phyloP scores from a whole-genome alignment of 192 early-diverging fungal species.

The Coemansia sp. region DNA sequence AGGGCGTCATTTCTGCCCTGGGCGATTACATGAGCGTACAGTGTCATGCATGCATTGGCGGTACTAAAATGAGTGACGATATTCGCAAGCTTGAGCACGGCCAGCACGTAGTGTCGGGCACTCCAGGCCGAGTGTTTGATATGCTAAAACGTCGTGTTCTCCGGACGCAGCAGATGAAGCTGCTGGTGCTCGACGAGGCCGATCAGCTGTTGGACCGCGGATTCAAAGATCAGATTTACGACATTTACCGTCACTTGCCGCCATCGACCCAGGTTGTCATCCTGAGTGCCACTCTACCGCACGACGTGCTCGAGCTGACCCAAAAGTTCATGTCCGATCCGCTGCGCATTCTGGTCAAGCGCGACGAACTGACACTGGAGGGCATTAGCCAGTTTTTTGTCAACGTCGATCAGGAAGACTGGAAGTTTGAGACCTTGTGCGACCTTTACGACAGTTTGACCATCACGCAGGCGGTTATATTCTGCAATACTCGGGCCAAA shows the following conservation, averaged over 20 bases:
- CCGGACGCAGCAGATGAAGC: slow-evolving; percentile 82
- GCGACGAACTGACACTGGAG: slow-evolving; percentile 97
- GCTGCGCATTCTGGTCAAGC: slow-evolving; percentile 93
- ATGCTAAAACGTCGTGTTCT: slow-evolving; percentile 90
- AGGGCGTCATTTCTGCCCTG: slow-evolving; percentile 85
- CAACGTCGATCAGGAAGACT: slow-evolving; percentile 94
- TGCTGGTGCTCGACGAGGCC: slow-evolving; percentile 96
- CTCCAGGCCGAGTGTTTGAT: slow-evolving; percentile 94
- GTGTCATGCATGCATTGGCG: slow-evolving; percentile 94
- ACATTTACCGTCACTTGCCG: slow-evolving; percentile 89
- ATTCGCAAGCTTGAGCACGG: slow-evolving; percentile 89
- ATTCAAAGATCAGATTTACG: slow-evolving; percentile 98
- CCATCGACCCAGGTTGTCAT: slow-evolving; percentile 91
- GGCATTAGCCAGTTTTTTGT: slow-evolving; percentile 99
- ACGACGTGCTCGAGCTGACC: slow-evolving; percentile 95
- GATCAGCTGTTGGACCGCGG: slow-evolving; percentile 93
- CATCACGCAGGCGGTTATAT: slow-evolving; percentile 98
- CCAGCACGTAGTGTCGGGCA: slow-evolving; percentile 91
- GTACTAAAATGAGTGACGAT: slow-evolving; percentile 89
- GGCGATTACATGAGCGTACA: slow-evolving; percentile 98
- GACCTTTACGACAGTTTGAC: slow-evolving; percentile 96
- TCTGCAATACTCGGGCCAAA: slow-evolving; percentile 96
- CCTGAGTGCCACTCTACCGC: slow-evolving; percentile 87
- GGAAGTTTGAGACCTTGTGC: slow-evolving; percentile 98
- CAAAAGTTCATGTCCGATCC: slow-evolving; percentile 98